Conservation (phyloP, 2,329 filamentous ascomycete genomes). For the Herpotrichia juniperi region DNA sequence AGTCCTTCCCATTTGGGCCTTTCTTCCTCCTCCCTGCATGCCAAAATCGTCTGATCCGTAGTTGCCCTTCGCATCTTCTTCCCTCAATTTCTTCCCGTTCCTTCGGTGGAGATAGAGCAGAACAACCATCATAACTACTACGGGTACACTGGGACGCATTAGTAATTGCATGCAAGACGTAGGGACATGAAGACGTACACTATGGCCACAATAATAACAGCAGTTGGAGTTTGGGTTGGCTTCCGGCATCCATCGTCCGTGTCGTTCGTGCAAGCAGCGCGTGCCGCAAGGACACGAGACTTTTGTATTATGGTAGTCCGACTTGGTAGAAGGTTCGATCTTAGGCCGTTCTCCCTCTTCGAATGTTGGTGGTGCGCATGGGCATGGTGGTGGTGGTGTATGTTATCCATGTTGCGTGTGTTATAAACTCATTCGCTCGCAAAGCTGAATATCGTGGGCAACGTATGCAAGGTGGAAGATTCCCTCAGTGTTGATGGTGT, state of each 20-base stretch:
- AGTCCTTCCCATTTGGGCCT: conserved; percentile 48
- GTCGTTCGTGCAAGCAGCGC: conserved; percentile 39
- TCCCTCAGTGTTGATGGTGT: not conserved
- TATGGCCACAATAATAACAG: conserved; percentile 41
- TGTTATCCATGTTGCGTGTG: conserved; percentile 33
- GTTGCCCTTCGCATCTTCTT: conserved; percentile 84
- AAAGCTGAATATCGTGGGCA: conserved; percentile 14
- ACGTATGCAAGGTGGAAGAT: conserved; percentile 7
- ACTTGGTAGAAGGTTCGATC: conserved; percentile 17
- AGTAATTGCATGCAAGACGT: conserved; percentile 19
- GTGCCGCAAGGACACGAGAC: conserved; percentile 35
- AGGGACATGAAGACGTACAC: conserved; percentile 28
- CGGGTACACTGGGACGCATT: conserved; percentile 68
- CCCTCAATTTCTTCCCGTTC: conserved; percentile 71
- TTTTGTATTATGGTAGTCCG: conserved; percentile 30
- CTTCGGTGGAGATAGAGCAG: conserved; percentile 80
- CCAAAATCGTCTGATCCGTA: conserved; percentile 95
- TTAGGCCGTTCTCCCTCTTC: conserved; percentile 24
- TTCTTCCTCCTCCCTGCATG: conserved; percentile 61
- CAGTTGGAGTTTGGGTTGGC: conserved; percentile 37
- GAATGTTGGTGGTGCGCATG: conserved; percentile 41
- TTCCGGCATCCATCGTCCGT: conserved; percentile 43
- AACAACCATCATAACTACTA: conserved; percentile 69
- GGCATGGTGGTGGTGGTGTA: conserved; percentile 34
- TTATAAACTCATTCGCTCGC: conserved; percentile 24